Base-by-base conservation (phyloP, 1,139 yeast species). In the Groenewaldozyma sp. region DNA sequence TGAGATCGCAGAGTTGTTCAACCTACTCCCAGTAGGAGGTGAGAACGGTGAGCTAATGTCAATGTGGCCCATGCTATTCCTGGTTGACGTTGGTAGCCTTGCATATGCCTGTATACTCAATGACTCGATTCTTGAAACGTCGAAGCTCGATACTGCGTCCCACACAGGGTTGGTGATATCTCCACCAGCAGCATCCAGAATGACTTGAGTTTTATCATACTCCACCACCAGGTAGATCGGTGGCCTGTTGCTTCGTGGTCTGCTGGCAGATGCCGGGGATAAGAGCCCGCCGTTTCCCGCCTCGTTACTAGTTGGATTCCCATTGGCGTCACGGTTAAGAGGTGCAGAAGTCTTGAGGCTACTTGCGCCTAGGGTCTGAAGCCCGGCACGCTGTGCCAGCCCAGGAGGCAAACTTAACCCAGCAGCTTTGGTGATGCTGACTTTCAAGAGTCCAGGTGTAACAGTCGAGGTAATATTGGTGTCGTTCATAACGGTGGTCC, bases 131-230 rank as follows among this genome's bases (percentile, higher is more conserved):
- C 84, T 75, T 10, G 94, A 80, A 20, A 88, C 94, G 69, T 91
- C 98, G 58, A 91, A 91, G 7, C 88, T 78, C 10, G 94, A 83
- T 17, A 84, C 87, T 51, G 82, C 83, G 59, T 87, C 88, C 78
- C 95, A 91, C 18, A 68, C 67, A 2, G 88, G 84, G 39, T 65
- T 59, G 20, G 71, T 69, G 44, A 78, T 65, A 0, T 86, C 73
- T 13, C 94, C 94, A 44, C 74, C 70, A 34, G 76, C 76, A 3
- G 94, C 88, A 50, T 84, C 93, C 40, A 84, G 73, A n/a, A 84
- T 75, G 44, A 86, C 75, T 44, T 83, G 91, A 39, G 86, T 83
- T 53, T 66, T 68, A 54, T 67, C 71, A 48, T 65, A 67, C 45
- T 67, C 71, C 29, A 67, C 48, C 16, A 67, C 70, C 32, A 67